Base-by-base conservation (phyloP, 176 grass and related monocot genomes). In the Phyllostachys edulis region DNA sequence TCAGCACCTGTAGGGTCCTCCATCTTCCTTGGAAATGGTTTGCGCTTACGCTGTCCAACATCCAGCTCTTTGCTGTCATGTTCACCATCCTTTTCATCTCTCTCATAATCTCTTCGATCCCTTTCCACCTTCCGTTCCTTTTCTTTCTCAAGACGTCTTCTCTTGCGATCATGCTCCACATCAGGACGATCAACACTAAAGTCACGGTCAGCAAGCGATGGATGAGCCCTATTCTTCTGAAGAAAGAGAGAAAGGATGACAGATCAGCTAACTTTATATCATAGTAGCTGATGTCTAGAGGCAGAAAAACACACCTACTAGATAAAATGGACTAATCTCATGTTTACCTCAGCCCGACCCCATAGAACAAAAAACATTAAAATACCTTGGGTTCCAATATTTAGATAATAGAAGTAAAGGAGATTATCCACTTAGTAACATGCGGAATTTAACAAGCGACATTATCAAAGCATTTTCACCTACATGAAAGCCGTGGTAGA, bases 101-200 rank as follows among this genome's bases (percentile, higher is more conserved):
- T 85, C 15, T 96, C 96, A 71, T 87, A 92, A 39, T 98, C 91
- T 71, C 91, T 93, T 62, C 71, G 94, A 29, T 92, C 91, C 73
- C 89, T 94, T 62, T 99, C 96, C 39, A 90, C 81, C 79, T 92
- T 99, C 42, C 91, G 91, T 64, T 92, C 91, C 70, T 98, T 94
- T 72, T 98, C 93, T 37, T 94, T 97, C 54, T 92, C 94, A 72
- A 59, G 73, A 56, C 93, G 91, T 75, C 90, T 92, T 90, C 82
- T 89, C 61, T 96, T 90, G 40, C 89, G 90, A 80, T 96, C 91
- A 87, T 99, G 91, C 63, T 99, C 96, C 65, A 84, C 80, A 39
- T 99, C 96, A 85, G 93, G 89, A 59, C 85, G 93, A 87, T 99
- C 96, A 6, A 96, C 91, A 68, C 93, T 99, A 63, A 88, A 85